These are phyloP conservation scores for Ganoderma leucocontextum DNA, from an alignment of 1,284 basidiomycete genomes.

Conservation along the genomic window DNA sequence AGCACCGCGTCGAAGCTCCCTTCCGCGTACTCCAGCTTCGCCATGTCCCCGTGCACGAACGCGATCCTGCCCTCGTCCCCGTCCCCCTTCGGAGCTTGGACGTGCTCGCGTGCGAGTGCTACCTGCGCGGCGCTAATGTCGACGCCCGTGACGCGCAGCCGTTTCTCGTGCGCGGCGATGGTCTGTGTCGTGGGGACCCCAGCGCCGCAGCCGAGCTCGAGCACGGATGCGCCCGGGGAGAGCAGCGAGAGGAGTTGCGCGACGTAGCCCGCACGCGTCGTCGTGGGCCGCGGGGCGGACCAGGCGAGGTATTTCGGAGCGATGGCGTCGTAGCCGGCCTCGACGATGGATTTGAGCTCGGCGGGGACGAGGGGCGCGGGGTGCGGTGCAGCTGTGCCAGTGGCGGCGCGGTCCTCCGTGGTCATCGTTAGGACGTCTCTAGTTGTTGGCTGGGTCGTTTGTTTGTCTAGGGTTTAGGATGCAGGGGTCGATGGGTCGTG, in stretches of 20 bases:
- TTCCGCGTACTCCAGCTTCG: slow-evolving; percentile 1
- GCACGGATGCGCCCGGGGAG: background rate
- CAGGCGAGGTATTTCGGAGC: slow-evolving; percentile 8
- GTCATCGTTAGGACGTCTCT: background rate
- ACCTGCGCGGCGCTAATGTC: slow-evolving; percentile 8
- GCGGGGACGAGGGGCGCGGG: background rate
- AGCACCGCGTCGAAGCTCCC: slow-evolving; percentile 5
- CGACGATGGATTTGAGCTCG: slow-evolving; percentile 5
- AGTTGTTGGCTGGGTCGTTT: background rate
- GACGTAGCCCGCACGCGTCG: slow-evolving; percentile 7
- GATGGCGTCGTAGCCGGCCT: slow-evolving; percentile 6
- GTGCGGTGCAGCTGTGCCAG: background rate
- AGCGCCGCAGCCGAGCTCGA: slow-evolving; percentile 6
- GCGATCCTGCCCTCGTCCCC: background rate
- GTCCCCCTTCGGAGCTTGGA: background rate
- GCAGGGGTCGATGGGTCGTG: background rate
- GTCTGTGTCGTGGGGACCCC: slow-evolving; percentile 5
- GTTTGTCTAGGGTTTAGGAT: background rate
- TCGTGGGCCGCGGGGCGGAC: slow-evolving; percentile 9
- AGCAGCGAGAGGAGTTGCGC: slow-evolving; percentile 1
- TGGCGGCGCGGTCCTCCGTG: background rate
- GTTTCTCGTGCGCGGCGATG: background rate
- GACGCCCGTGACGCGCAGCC: slow-evolving; percentile 1
- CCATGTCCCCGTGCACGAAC: slow-evolving; percentile 5
- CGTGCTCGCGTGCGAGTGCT: slow-evolving; percentile 4